These are phyloP conservation scores for Neopestalotiopsis rosae DNA, from an alignment of 2,329 filamentous ascomycete species.

Conservation along the genomic window DNA sequence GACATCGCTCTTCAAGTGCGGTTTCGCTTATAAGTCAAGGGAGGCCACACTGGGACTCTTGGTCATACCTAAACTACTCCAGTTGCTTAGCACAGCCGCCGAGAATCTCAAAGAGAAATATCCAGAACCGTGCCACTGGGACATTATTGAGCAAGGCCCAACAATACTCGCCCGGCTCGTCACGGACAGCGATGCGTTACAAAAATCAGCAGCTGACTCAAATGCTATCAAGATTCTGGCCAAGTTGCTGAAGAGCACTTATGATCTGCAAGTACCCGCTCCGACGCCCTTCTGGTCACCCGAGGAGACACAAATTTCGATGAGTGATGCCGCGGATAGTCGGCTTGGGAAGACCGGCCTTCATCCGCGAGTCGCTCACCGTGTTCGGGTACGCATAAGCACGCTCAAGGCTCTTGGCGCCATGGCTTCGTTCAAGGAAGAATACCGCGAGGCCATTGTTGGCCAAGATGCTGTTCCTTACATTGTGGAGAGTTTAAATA, in stretches of 20 bases:
- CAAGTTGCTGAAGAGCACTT: conserved; percentile 56
- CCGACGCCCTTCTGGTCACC: conserved; percentile 44
- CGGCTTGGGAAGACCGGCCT: conserved; percentile 67
- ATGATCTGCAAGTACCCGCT: conserved; percentile 47
- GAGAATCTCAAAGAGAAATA: conserved; percentile 42
- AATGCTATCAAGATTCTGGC: conserved; percentile 52
- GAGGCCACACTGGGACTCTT: conserved; percentile 70
- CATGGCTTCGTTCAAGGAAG: conserved; percentile 80
- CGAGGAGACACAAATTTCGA: conserved; percentile 34
- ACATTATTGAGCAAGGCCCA: conserved; percentile 73
- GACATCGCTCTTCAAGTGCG: conserved; percentile 71
- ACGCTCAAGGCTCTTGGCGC: conserved; percentile 82
- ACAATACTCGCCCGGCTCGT: conserved; percentile 79
- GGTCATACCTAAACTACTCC: conserved; percentile 72
- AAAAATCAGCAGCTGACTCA: conserved; percentile 79
- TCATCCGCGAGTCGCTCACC: conserved; percentile 66
- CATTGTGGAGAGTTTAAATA: conserved; percentile 78
- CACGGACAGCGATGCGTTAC: conserved; percentile 77
- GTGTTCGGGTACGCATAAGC: conserved; percentile 77
- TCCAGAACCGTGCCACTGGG: conserved; percentile 22
- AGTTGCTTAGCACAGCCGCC: conserved; percentile 63
- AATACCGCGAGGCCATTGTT: conserved; percentile 81
- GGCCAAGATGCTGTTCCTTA: conserved; percentile 81
- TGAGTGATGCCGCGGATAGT: conserved; percentile 42
- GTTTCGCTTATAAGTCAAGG: conserved; percentile 67